Percentiles rank a stretch among this genome's conserved stretches.
Evolutionary conservation across 768 basidiomycete genomes (phyloP).

Genomic region (Kondoa subrosea): DNA sequence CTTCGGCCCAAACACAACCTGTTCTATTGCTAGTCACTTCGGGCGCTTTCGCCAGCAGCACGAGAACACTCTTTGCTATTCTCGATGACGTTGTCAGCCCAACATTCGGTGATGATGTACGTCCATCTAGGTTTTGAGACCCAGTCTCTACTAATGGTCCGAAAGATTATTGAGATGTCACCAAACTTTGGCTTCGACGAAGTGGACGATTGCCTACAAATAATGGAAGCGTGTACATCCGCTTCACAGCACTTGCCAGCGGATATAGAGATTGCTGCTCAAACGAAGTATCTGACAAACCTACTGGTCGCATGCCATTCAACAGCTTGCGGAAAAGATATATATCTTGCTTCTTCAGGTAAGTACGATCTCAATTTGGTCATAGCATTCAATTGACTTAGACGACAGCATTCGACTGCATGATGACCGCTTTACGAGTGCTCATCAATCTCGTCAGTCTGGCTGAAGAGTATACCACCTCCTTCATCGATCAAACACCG

Average conservation of each 20-base stretch:
- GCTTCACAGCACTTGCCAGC: background rate
- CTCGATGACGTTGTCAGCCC: background rate
- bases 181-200: background rate
- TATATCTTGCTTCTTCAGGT: background rate
- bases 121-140: background rate
- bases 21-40: background rate
- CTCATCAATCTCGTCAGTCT: constrained; percentile 4
- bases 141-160: background rate
- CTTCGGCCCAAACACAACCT: background rate
- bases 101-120: background rate
- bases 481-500: background rate
- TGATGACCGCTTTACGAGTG: background rate
- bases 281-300: background rate
- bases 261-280: background rate
- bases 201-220: background rate
- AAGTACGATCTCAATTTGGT: background rate
- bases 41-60: background rate
- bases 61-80: background rate
- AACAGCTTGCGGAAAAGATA: background rate
- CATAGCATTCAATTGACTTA: constrained; percentile 3
- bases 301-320: background rate
- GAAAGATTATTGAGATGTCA: background rate
- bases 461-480: background rate
- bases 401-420: background rate
- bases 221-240: background rate